Percentiles rank a stretch among this genome's conserved stretches.
Evolutionary conservation across 1,139 yeast species (phyloP).

Genomic region (Candida pseudoviswanathii): DNA sequence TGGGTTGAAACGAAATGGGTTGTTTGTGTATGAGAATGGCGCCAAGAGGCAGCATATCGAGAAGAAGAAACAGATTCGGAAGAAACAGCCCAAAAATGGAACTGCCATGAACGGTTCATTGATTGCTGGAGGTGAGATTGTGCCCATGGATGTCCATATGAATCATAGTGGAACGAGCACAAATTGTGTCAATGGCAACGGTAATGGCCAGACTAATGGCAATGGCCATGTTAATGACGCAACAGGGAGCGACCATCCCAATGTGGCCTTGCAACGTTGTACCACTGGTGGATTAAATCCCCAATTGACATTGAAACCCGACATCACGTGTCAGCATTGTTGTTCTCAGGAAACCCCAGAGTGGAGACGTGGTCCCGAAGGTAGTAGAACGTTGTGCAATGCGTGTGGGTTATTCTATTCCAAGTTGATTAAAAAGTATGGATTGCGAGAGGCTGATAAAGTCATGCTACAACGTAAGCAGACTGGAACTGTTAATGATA

Average conservation of each 20-base stretch:
- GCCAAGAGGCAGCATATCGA: conserved; percentile 4
- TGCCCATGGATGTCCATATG: conserved; percentile 16
- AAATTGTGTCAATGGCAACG: neutral
- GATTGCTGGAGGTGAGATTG: conserved; percentile 16
- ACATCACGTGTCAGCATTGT: conserved; percentile 30
- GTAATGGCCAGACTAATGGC: neutral
- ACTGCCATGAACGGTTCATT: conserved; percentile 1
- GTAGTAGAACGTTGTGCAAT: conserved; percentile 46
- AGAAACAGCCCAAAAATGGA: conserved; percentile 4
- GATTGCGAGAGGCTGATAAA: conserved; percentile 25
- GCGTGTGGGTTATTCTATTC: conserved; percentile 49
- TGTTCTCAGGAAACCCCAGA: conserved; percentile 41
- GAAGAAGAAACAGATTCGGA: conserved; percentile 10
- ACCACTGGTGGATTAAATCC: conserved; percentile 21
- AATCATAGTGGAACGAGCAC: conserved; percentile 1
- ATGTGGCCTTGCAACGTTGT: neutral
- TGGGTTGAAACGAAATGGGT: conserved; percentile 5
- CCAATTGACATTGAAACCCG: conserved; percentile 21
- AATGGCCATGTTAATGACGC: neutral
- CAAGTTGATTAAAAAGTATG: conserved; percentile 32
- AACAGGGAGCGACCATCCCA: neutral
- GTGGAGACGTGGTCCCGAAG: conserved; percentile 51
- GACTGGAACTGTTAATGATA: conserved; percentile 22
- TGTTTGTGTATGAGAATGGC: conserved; percentile 10
- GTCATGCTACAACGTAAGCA: conserved; percentile 29